These are phyloP conservation scores for Triticum urartu DNA, from an alignment of 176 grass and related monocot species.

Conservation along the genomic window DNA sequence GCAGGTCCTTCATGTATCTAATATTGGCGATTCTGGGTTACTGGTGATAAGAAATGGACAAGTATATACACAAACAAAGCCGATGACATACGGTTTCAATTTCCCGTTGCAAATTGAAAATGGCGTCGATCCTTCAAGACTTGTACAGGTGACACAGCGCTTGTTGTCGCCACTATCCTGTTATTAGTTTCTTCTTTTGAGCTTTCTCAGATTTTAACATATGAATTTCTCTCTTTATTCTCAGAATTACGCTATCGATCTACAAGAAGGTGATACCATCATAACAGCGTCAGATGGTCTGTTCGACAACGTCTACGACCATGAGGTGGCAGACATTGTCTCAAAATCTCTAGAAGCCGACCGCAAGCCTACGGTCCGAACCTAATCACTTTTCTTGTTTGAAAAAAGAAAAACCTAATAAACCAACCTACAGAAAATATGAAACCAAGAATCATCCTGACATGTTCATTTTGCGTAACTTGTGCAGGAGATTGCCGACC, in stretches of 20 bases:
- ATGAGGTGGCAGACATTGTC: slow-evolving; percentile 62
- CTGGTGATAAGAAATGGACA: slow-evolving; percentile 80
- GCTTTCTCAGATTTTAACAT: not conserved
- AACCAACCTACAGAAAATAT: not conserved
- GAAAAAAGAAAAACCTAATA: not conserved
- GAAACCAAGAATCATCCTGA: not conserved
- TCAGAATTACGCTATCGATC: slow-evolving; percentile 68
- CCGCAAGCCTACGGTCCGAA: slow-evolving; percentile 59
- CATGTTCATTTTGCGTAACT: not conserved
- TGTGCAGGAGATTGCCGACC: slow-evolving; percentile 70
- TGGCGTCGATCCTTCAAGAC: slow-evolving; percentile 80
- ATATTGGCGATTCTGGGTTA: slow-evolving; percentile 96
- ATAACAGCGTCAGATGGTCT: slow-evolving; percentile 88
- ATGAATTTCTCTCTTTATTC: not conserved
- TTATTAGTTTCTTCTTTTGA: not conserved
- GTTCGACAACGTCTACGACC: slow-evolving; percentile 84
- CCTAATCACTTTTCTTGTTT: not conserved
- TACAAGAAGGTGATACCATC: slow-evolving; percentile 74
- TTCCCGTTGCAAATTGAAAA: slow-evolving; percentile 97
- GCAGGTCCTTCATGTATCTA: slow-evolving; percentile 78
- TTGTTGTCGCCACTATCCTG: not conserved
- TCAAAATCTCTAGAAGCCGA: slow-evolving; percentile 64
- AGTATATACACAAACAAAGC: slow-evolving; percentile 69
- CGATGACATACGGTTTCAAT: slow-evolving; percentile 98
- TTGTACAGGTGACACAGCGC: slow-evolving; percentile 54